Base-by-base conservation (phyloP, 2,329 filamentous ascomycete species). In the Penicillium janthinellum region DNA sequence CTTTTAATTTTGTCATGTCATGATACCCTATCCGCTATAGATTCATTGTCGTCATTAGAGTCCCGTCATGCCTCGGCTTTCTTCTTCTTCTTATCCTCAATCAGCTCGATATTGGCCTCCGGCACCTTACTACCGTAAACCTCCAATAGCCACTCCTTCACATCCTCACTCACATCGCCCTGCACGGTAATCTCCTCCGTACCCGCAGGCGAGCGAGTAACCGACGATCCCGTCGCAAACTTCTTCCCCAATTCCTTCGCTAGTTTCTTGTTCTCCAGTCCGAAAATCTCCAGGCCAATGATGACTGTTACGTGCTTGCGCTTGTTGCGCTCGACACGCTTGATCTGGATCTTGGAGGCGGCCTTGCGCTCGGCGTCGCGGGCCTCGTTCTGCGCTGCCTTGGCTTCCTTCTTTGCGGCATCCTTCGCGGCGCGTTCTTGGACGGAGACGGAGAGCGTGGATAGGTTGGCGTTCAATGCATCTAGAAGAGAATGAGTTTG, bases 221-320 rank as follows among this genome's bases (percentile, higher is more conserved):
- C 95, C 47, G 89, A 93, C 15, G 88, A 90, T 0, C 95, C 95
- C 10, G 95, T 98, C 34, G 95, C 95, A 73, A 99, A 98, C 80
- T 97, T 98, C 86, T 98, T 99, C 64, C 95, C 95, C 68, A 98
- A 88, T 72, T 98, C 95, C 82, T 98, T 98, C 59, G 93, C 89
- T 7, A 96, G 83, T 81, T 97, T 98, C 79, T 99, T 99, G 71
- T 97, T 84, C 58, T 98, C 94, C 44, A 98, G 78, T 0, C 92
- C 92, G 72, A 97, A 96, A 0, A 89, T 88, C 76, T 99, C 95
- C 20, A 99, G 83, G 0, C 95, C 95, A 6, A 87, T 87, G n/a
- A 99, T 88, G 15, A 93, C 89, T 0, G 95, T 99, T 56, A 99
- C 93, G 75, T 88, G 96, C 81, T 99, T 99, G 73, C 95, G 88